Base-by-base conservation (phyloP, 2,329 filamentous ascomycete genomes). In the Stagonosporopsis tanaceti region DNA sequence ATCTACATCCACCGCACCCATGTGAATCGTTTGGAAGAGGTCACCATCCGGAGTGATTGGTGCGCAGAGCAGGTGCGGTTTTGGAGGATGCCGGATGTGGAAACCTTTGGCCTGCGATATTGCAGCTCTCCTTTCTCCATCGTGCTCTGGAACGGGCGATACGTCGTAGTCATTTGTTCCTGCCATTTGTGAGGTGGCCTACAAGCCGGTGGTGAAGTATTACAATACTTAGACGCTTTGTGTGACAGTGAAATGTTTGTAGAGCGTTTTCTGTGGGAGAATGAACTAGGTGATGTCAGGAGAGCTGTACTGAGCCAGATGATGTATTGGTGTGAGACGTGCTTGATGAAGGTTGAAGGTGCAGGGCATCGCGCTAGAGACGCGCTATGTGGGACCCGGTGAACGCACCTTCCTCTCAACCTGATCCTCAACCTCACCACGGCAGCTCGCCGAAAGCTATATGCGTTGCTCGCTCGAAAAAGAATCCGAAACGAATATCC, bases 11-110 rank as follows among this genome's bases (percentile, higher is more conserved):
- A 74, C 68, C 7, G 61, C 61, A 3, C 73, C 74, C 69, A 77
- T 74, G 53, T 77, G 75, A 12, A 75, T 71, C 1, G 74, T 76
- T 38, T 76, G 73, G 52, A 77, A 77, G 6, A 77, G 68, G 6
- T 64, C 51, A 6, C 48, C 48, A 14, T 74, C 71, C 14, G 54
- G 46, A 3, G 73, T 75, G 17, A 70, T 61, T 41, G 59, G 60
- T n/a, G 34, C 44, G 4, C 51, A 38, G 2, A 75, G 64, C n/a
- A 67, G 50, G 39, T 74, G 65, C 14, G 71, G 73, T 11, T 63
- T 59, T 2, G 69, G 69, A 11, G 69, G 70, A 25, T 67, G 68
- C 12, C 63, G 64, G 30, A 68, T 63, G 47, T 59, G 50, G 48
- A 67, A 58, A n/a, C 57, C 53, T 34, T 40, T 53, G 37, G 46